These are phyloP conservation scores for Sarcodon sp. DNA, from an alignment of 768 basidiomycete genomes.

Conservation along the genomic window DNA sequence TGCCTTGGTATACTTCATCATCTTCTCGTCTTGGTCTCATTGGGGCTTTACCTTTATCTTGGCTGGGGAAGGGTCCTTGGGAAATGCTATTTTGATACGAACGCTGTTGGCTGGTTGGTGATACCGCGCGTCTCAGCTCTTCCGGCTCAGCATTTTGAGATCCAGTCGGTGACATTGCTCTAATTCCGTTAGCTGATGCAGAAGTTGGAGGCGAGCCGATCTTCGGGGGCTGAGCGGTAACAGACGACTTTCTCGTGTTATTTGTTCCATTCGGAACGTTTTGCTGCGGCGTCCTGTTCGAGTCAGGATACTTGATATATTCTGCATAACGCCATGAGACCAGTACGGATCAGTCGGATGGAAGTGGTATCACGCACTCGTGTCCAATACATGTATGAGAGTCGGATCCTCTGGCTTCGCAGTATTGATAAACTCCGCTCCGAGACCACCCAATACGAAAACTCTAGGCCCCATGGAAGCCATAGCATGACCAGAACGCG, in stretches of 20 bases:
- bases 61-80: conserved; percentile 23
- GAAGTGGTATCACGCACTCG: conserved; percentile 47
- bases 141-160: conserved; percentile 32
- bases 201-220: conserved; percentile 8
- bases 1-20: conserved; percentile 31
- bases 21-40: conserved; percentile 34
- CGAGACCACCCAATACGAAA: conserved; percentile 90
- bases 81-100: conserved; percentile 26
- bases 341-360: background rate
- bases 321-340: conserved; percentile 25
- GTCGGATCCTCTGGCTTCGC: conserved; percentile 66
- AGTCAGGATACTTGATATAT: conserved; percentile 89
- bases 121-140: conserved; percentile 52
- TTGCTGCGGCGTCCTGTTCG: conserved; percentile 26
- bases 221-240: conserved; percentile 14
- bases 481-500: conserved; percentile 97
- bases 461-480: conserved; percentile 81
- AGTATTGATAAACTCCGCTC: conserved; percentile 81
- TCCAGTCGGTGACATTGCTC: conserved; percentile 55
- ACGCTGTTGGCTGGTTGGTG: conserved; percentile 36
- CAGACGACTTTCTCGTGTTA: conserved; percentile 33
- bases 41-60: conserved; percentile 37
- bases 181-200: conserved; percentile 21
- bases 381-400: conserved; percentile 86
- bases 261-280: conserved; percentile 18